phyloP scores from a whole-genome alignment of 495 filamentous ascomycete genomes.

The Parathielavia hyrcaniae region DNA sequence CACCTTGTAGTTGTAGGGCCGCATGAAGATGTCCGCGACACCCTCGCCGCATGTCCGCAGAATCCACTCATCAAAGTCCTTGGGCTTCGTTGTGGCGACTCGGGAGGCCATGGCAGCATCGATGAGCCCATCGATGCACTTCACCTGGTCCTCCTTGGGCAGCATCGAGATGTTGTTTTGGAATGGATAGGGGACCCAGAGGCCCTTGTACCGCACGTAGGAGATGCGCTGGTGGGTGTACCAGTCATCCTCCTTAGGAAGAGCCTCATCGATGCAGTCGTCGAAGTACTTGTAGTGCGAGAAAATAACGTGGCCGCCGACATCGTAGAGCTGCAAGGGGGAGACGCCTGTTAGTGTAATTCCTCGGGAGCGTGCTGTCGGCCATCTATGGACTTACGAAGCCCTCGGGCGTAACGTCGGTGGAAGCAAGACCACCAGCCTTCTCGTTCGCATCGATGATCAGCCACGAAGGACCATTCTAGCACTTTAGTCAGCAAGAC shows the following conservation, averaged over 20 bases:
- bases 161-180: conserved; percentile 99
- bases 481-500: conserved; percentile 26
- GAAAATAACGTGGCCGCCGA: conserved; percentile 99
- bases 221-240: conserved; percentile 97
- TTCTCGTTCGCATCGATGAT: conserved; percentile 90
- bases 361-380: neutral
- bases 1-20: conserved; percentile 99
- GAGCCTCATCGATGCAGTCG: conserved; percentile 93
- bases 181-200: conserved; percentile 98
- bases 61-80: conserved; percentile 98
- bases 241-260: conserved; percentile 92
- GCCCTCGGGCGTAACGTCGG: conserved; percentile 90
- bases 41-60: conserved; percentile 84
- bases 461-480: conserved; percentile 91
- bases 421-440: conserved; percentile 93
- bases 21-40: conserved; percentile 95
- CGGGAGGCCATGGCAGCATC: conserved; percentile 85
- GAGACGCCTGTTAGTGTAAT: conserved; percentile 4
- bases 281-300: conserved; percentile 99
- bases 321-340: conserved; percentile 84
- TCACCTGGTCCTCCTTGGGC: conserved; percentile 93
- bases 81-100: conserved; percentile 81
- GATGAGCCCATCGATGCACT: conserved; percentile 94
- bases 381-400: conserved; percentile 64
- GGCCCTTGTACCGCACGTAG: conserved; percentile 91